Evolutionary conservation across 495 filamentous ascomycete genomes (phyloP).

Genomic region (Podospora appendiculata): DNA sequence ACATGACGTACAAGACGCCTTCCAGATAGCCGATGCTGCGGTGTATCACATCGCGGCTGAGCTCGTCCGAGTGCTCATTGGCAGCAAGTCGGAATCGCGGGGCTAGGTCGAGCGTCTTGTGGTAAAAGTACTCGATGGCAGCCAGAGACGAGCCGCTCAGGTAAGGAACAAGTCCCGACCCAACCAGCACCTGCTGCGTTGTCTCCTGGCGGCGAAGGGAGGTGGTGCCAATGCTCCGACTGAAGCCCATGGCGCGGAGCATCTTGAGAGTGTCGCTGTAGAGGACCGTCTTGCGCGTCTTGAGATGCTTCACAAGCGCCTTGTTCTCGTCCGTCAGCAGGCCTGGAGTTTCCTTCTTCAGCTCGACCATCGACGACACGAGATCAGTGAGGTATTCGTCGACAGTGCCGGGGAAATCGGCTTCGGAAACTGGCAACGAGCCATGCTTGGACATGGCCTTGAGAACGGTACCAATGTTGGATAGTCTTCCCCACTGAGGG

Average conservation of each 20-base stretch:
- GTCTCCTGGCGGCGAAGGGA: conserved; percentile 64
- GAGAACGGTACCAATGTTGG: conserved; percentile 56
- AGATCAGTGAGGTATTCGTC: conserved; percentile 60
- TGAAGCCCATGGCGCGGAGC: conserved; percentile 81
- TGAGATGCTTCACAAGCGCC: conserved; percentile 72
- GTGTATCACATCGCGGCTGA: conserved; percentile 67
- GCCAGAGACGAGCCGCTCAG: conserved; percentile 11
- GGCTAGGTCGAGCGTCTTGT: conserved; percentile 65
- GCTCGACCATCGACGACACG: conserved; percentile 55
- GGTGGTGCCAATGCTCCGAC: conserved; percentile 63
- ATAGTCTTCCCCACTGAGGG: conserved; percentile 54
- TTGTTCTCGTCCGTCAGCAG: conserved; percentile 76
- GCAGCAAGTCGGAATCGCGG: conserved; percentile 56
- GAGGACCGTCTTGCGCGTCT: conserved; percentile 81
- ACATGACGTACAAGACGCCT: conserved; percentile 59
- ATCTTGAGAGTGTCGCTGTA: conserved; percentile 79
- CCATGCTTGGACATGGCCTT: conserved; percentile 40
- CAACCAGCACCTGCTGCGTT: conserved; percentile 54
- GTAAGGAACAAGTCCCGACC: conserved; percentile 16
- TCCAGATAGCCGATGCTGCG: conserved; percentile 78
- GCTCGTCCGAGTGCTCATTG: conserved; percentile 70
- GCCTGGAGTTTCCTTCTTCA: conserved; percentile 74
- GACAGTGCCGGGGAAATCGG: conserved; percentile 54
- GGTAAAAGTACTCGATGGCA: conserved; percentile 64
- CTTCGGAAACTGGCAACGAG: conserved; percentile 38